Percentiles rank a stretch among this genome's conserved stretches.
These are phyloP conservation scores for Calendula officinalis DNA, from an alignment of 129 eudicot genomes.

Conservation along the genomic window DNA sequence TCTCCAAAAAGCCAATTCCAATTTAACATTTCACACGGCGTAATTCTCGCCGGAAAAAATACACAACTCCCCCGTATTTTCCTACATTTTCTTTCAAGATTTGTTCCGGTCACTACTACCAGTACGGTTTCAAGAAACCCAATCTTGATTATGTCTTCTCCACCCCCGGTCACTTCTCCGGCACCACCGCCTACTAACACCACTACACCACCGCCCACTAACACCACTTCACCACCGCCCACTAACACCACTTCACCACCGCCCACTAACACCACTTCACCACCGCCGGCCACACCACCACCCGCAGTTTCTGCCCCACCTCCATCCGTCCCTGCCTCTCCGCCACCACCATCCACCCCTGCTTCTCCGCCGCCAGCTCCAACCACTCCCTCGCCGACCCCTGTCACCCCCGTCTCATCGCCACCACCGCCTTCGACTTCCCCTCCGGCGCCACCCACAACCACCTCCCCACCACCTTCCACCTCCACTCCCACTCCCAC, in stretches of 20 bases:
- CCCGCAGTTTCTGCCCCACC: slow-evolving; percentile 31
- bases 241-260: slow-evolving; percentile 8
- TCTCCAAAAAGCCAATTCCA: neutral
- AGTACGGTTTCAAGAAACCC: neutral
- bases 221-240: slow-evolving; percentile 20
- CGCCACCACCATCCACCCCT: slow-evolving; percentile 22
- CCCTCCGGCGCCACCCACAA: slow-evolving; percentile 21
- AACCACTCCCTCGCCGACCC: slow-evolving; percentile 20
- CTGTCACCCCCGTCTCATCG: slow-evolving; percentile 23
- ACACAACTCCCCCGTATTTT: slow-evolving; percentile 3
- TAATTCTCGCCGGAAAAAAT: slow-evolving; percentile 21
- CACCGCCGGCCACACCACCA: slow-evolving; percentile 21
- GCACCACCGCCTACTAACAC: slow-evolving; percentile 28
- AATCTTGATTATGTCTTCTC: slow-evolving; percentile 25
- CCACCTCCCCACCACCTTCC: slow-evolving; percentile 19
- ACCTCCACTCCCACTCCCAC: neutral
- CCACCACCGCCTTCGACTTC: slow-evolving; percentile 18
- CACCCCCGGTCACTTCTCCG: slow-evolving; percentile 30
- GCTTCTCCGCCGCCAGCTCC: slow-evolving; percentile 16
- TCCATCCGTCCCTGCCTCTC: slow-evolving; percentile 7
- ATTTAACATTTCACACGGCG: slow-evolving; percentile 19
- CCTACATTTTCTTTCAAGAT: neutral
- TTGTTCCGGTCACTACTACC: neutral
- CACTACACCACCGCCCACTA: slow-evolving; percentile 7
- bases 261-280: neutral